phyloP scores from a whole-genome alignment of 495 filamentous ascomycete species.

The Penicillium robsamsonii region DNA sequence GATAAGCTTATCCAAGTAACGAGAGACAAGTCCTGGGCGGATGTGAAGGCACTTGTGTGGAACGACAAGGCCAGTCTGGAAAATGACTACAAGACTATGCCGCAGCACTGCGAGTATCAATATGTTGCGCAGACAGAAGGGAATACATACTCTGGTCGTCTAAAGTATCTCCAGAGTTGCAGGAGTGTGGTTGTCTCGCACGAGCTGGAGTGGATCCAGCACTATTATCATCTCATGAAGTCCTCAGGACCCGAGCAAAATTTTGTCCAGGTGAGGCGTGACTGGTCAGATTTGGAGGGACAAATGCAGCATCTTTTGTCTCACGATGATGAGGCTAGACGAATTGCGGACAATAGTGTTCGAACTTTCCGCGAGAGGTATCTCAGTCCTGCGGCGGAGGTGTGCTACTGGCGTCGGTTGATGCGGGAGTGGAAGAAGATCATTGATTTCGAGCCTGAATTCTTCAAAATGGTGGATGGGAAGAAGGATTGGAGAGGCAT shows the following conservation, averaged over 20 bases:
- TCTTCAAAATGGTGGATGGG: slow-evolving; percentile 19
- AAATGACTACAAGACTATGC: slow-evolving; percentile 15
- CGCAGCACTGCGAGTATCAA: slow-evolving; percentile 30
- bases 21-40: slow-evolving; percentile 38
- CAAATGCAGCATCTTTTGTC: slow-evolving; percentile 38
- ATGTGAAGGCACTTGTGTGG: slow-evolving; percentile 42
- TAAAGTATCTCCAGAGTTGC: slow-evolving; percentile 51
- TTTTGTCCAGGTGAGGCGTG: slow-evolving; percentile 45
- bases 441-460: slow-evolving; percentile 21
- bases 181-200: slow-evolving; percentile 42
- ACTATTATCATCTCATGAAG: slow-evolving; percentile 15
- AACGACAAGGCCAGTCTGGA: slow-evolving; percentile 15
- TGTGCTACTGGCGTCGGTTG: slow-evolving; percentile 49
- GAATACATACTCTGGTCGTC: slow-evolving; percentile 41
- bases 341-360: slow-evolving; percentile 44
- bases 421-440: slow-evolving; percentile 33
- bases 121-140: slow-evolving; percentile 49
- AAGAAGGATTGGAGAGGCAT: slow-evolving; percentile 23
- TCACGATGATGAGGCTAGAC: slow-evolving; percentile 38
- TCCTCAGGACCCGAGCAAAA: slow-evolving; percentile 47
- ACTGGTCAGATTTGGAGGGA: slow-evolving; percentile 44
- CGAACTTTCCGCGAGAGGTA: slow-evolving; percentile 45
- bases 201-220: slow-evolving; percentile 17
- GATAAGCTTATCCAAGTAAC: slow-evolving; percentile 36
- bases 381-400: slow-evolving; percentile 47